Evolutionary conservation across 495 filamentous ascomycete species (phyloP), one percentile per base, ranked within the genome.

Genomic region (Trichoderma virens): DNA sequence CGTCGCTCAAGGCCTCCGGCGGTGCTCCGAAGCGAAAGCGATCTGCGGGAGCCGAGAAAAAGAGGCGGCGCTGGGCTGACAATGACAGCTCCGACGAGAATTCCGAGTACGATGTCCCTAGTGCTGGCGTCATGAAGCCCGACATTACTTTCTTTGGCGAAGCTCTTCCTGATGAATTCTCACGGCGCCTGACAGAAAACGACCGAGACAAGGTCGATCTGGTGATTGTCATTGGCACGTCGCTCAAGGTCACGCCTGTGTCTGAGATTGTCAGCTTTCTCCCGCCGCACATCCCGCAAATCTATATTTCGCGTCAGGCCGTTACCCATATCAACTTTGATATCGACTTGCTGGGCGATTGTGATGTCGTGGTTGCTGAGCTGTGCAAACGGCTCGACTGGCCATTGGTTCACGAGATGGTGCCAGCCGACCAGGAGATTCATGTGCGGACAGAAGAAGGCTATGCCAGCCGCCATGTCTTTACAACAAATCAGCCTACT

Each of bases 141-240:
- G 94, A 97, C 74, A 98, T 98, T 70, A 97, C 90, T 4, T 98
- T 98, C 82, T 98, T 98, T 69, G 94, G 93, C 56, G 94, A 98
- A 75, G 78, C 85, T 66, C 86, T 98, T 3, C 92, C 93, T 0
- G 85, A 89, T 67, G 82, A 86, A 54, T 98, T 98, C 75, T 88
- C 89, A n/a, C 80, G 85, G 11, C 88, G 93, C 6, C 80, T 98
- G 20, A 77, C 88, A 38, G 79, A 90, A 63, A 85, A 91, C 70
- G 94, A 98, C 72, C 83, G 85, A 43, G 84, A 91, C 60, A 76
- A 81, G 20, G 91, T 89, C 6, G 94, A 98, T 68, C 78, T 98
- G n/a, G 90, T 98, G 67, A 88, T 98, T 63, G 94, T 97, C 66
- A 97, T 98, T 67, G 94, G 94, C 59, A 98, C 94, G 1, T 92